phyloP scores from a whole-genome alignment of 192 early-diverging fungal species.

The Globomyces pollinis-pini region DNA sequence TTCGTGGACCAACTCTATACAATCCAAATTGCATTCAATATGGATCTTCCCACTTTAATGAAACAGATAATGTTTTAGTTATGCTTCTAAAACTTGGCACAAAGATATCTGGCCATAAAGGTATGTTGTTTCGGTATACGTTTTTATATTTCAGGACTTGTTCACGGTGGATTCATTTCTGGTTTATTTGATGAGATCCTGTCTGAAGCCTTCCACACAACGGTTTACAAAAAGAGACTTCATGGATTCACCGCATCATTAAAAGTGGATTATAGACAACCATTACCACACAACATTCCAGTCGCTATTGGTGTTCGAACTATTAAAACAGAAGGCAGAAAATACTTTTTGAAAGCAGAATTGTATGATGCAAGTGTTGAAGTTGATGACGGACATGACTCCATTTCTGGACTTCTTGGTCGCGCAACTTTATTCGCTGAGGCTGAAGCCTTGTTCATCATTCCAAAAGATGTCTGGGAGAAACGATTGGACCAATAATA shows the following conservation, averaged over 20 bases:
- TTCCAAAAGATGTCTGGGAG: background rate
- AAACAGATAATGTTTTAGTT: background rate
- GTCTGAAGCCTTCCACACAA: background rate
- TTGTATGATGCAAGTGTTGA: background rate
- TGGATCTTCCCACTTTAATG: background rate
- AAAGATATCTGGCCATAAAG: background rate
- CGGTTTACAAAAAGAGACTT: background rate
- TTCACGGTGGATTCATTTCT: background rate
- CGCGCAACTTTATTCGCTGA: background rate
- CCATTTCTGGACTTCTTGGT: background rate
- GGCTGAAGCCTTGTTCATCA: background rate
- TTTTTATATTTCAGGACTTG: background rate
- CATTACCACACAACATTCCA: background rate
- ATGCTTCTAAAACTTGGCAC: background rate
- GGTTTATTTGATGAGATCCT: constrained; percentile 3
- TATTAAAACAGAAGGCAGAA: background rate
- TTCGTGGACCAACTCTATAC: no score
- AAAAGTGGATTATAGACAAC: background rate
- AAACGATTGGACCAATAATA: no score
- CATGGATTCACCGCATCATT: background rate
- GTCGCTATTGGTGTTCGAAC: background rate
- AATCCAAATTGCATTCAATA: background rate
- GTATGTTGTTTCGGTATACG: background rate
- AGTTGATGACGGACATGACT: background rate
- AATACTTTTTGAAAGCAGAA: background rate